A percentile compares a stretch with the other conserved stretches of the same genome.
Conservation (phyloP, 352 stramenopile species). For the Thalassiosira mediterranea region DNA sequence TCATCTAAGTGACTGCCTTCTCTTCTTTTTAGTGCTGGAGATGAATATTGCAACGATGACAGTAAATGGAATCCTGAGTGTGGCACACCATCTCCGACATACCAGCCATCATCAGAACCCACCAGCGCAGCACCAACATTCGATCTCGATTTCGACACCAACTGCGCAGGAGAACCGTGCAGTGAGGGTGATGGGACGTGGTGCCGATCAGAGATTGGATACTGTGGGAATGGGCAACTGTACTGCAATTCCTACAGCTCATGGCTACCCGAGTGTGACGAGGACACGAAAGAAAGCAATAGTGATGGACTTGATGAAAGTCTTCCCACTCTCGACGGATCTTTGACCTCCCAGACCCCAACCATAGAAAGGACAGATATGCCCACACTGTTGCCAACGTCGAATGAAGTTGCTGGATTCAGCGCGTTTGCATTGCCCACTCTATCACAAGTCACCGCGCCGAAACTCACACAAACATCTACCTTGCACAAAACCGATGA, state of each 20-base stretch:
- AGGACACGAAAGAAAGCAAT: background rate
- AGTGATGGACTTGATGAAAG: background rate
- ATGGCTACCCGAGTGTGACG: conserved; percentile 35
- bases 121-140: conserved; percentile 27
- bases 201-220: conserved; percentile 46
- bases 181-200: conserved; percentile 27
- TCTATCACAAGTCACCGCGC: conserved; percentile 14
- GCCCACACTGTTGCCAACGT: conserved; percentile 6
- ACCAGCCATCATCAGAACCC: conserved; percentile 4
- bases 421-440: conserved; percentile 28
- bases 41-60: conserved; percentile 42
- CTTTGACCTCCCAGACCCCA: background rate
- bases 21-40: no score
- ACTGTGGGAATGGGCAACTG: conserved; percentile 28
- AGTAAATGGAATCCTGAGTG: conserved; percentile 43
- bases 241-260: conserved; percentile 40
- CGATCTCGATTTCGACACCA: conserved; percentile 17
- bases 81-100: conserved; percentile 18
- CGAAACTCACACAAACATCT: conserved; percentile 10
- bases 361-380: background rate
- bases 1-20: no score
- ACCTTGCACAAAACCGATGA: conserved; percentile 1
- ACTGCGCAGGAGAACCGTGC: conserved; percentile 44
- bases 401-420: conserved; percentile 9
- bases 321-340: background rate